A percentile compares a stretch with the other conserved stretches of the same genome.
Conservation (phyloP, 1,139 yeast genomes). For the Debaryomyces nepalensis region DNA sequence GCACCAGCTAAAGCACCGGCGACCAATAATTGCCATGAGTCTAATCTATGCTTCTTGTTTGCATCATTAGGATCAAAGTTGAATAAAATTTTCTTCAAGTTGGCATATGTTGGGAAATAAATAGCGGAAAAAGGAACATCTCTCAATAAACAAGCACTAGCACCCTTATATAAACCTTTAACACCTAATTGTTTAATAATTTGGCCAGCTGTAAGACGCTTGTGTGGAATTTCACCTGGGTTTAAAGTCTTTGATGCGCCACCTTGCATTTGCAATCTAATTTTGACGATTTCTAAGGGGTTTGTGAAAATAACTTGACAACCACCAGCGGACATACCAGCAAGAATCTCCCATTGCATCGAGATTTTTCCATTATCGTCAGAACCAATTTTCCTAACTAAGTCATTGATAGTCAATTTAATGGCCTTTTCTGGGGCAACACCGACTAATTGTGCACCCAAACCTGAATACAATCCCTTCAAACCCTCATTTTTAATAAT, state of each 20-base stretch:
- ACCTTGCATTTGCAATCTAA: constrained; percentile 94
- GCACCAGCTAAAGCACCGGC: constrained; percentile 98
- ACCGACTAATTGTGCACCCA: constrained; percentile 93
- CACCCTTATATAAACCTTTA: constrained; percentile 89
- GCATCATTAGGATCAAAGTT: constrained; percentile 75
- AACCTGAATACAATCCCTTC: constrained; percentile 89
- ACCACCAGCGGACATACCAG: constrained; percentile 95
- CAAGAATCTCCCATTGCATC: constrained; percentile 73
- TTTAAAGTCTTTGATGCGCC: constrained; percentile 44
- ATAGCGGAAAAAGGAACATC: constrained; percentile 98
- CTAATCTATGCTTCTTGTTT: constrained; percentile 56
- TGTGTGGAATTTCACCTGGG: constrained; percentile 53
- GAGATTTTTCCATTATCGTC: constrained; percentile 63
- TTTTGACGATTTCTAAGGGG: constrained; percentile 94
- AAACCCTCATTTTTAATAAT: constrained; percentile 80
- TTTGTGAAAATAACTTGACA: constrained; percentile 96
- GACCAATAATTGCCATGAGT: constrained; percentile 79
- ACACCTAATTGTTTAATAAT: constrained; percentile 82
- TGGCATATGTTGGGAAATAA: constrained; percentile 96
- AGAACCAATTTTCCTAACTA: constrained; percentile 76
- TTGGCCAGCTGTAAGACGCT: constrained; percentile 63
- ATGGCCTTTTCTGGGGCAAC: constrained; percentile 99
- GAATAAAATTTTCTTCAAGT: constrained; percentile 80
- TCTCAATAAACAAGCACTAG: constrained; percentile 86
- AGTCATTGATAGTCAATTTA: constrained; percentile 91